Evolutionary conservation across 2,329 filamentous ascomycete genomes (phyloP).

Genomic region (Cordyceps farinosa): DNA sequence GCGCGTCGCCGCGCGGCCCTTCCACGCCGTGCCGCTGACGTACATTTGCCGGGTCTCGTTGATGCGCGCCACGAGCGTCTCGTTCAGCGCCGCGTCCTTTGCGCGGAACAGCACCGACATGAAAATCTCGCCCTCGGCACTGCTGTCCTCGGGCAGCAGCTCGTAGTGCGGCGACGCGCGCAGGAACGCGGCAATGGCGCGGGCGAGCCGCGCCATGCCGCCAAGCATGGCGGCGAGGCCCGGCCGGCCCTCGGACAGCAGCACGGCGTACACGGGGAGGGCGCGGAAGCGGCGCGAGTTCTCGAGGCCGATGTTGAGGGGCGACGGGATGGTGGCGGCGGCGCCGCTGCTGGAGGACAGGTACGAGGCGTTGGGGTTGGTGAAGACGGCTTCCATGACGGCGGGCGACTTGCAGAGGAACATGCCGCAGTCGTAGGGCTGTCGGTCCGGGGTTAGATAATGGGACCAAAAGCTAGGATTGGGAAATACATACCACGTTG

Average conservation of each 20-base stretch:
- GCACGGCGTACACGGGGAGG: slow-evolving; percentile 79
- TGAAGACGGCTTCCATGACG: slow-evolving; percentile 62
- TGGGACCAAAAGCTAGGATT: neutral
- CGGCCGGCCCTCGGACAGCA: slow-evolving; percentile 67
- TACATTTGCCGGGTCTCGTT: slow-evolving; percentile 74
- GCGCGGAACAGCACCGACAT: slow-evolving; percentile 74
- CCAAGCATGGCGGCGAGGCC: slow-evolving; percentile 69
- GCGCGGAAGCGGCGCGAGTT: slow-evolving; percentile 90
- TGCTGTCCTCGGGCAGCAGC: slow-evolving; percentile 50
- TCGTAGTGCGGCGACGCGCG: slow-evolving; percentile 60
- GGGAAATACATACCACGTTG: slow-evolving; percentile 62
- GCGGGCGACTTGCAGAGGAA: slow-evolving; percentile 69
- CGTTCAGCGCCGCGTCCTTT: slow-evolving; percentile 59
- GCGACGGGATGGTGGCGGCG: slow-evolving; percentile 61
- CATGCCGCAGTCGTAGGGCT: slow-evolving; percentile 89
- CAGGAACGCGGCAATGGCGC: slow-evolving; percentile 63
- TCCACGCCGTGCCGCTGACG: slow-evolving; percentile 78
- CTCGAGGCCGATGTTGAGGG: slow-evolving; percentile 81
- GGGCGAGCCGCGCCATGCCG: slow-evolving; percentile 68
- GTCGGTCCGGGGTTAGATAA: neutral
- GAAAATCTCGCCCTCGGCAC: slow-evolving; percentile 44
- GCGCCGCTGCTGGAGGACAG: slow-evolving; percentile 44
- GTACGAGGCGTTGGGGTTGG: slow-evolving; percentile 84
- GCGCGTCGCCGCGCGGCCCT: slow-evolving; percentile 68
- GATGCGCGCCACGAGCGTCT: slow-evolving; percentile 63